These are phyloP conservation scores for Zoysia japonica DNA, from an alignment of 176 grass and related monocot genomes.

Conservation along the genomic window DNA sequence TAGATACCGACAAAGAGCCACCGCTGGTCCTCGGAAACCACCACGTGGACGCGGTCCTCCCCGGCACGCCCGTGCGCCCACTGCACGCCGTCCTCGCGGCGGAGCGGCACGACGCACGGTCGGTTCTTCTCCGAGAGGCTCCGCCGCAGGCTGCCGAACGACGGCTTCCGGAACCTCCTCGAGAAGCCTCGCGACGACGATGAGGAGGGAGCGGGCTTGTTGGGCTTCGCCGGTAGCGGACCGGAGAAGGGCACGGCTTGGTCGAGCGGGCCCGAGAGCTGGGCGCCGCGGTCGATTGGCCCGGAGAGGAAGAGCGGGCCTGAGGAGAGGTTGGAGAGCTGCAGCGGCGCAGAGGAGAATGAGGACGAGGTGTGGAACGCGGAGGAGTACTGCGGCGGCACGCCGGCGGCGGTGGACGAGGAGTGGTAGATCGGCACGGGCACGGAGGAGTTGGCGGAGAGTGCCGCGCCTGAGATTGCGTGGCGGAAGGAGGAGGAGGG, in stretches of 20 bases:
- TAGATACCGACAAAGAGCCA: constrained; percentile 98
- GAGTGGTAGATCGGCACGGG: constrained; percentile 69
- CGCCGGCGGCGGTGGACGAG: constrained; percentile 37
- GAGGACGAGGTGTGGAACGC: constrained; percentile 67
- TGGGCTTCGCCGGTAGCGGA: constrained; percentile 56
- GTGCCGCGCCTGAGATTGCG: constrained; percentile 55
- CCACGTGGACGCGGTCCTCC: constrained; percentile 87
- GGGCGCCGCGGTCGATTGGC: constrained; percentile 67
- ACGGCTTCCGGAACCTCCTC: constrained; percentile 56
- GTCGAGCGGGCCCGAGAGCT: constrained; percentile 79
- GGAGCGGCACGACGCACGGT: constrained; percentile 61
- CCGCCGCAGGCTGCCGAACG: constrained; percentile 60
- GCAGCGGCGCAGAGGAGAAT: constrained; percentile 67
- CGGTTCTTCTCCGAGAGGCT: constrained; percentile 69
- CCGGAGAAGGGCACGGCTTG: constrained; percentile 67
- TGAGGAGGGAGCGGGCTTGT: constrained; percentile 42
- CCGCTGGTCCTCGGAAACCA: constrained; percentile 85
- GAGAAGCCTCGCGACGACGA: constrained; percentile 47
- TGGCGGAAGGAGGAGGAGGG: constrained; percentile 65
- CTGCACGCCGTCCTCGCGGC: constrained; percentile 61
- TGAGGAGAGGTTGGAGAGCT: constrained; percentile 60
- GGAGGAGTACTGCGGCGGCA: constrained; percentile 31
- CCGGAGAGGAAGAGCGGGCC: constrained; percentile 59
- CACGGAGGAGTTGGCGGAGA: constrained; percentile 70
- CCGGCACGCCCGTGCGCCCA: constrained; percentile 91